phyloP scores from a whole-genome alignment of 257 asterid genomes.

The Solanum ossicruentum region DNA sequence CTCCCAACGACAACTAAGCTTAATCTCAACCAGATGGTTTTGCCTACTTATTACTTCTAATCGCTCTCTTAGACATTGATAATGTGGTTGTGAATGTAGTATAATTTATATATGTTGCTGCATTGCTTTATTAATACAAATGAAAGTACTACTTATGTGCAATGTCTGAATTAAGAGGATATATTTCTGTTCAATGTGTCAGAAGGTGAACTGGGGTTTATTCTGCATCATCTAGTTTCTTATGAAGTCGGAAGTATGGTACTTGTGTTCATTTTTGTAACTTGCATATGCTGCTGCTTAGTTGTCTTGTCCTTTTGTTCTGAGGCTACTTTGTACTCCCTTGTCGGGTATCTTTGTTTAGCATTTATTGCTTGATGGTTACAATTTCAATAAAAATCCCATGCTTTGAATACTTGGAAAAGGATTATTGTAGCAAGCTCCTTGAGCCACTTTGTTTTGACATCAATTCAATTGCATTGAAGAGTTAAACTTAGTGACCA shows the following conservation, averaged over 20 bases:
- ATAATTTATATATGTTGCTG: not conserved
- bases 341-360: not conserved
- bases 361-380: not conserved
- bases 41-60: not conserved
- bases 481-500: not conserved
- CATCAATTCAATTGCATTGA: not conserved
- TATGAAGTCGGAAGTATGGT: not conserved
- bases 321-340: not conserved
- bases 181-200: not conserved
- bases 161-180: not conserved
- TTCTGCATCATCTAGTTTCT: not conserved
- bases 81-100: not conserved
- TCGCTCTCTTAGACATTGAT: not conserved
- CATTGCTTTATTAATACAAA: not conserved
- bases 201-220: not conserved
- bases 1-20: not conserved
- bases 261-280: not conserved
- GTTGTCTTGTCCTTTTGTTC: not conserved
- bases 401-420: not conserved
- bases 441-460: not conserved
- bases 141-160: not conserved
- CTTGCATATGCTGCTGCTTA: not conserved
- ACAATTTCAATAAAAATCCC: not conserved
- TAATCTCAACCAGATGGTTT: not conserved
- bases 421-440: not conserved